phyloP scores from a whole-genome alignment of 805 yeast genomes.

The Myxozyma neglecta region DNA sequence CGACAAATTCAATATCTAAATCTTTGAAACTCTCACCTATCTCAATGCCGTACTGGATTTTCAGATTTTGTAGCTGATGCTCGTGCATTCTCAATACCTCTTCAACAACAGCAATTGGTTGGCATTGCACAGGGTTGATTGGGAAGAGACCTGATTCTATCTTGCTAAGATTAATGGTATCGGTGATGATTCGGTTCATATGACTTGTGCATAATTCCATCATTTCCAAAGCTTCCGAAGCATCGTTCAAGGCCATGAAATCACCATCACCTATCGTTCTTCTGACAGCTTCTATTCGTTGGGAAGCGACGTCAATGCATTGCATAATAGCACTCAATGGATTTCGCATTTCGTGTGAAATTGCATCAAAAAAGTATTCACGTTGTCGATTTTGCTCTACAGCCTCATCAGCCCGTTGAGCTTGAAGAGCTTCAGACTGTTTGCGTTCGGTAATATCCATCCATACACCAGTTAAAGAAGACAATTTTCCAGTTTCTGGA shows the following conservation, averaged over 20 bases:
- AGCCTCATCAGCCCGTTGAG: constrained; percentile 32
- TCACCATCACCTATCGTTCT: background rate
- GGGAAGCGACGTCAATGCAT: constrained; percentile 61
- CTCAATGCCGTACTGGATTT: constrained; percentile 61
- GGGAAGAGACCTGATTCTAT: constrained; percentile 31
- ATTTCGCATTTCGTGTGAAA: constrained; percentile 90
- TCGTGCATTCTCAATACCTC: constrained; percentile 79
- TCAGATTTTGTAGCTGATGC: constrained; percentile 72
- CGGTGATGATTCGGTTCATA: constrained; percentile 54
- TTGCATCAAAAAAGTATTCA: constrained; percentile 70
- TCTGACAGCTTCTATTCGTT: background rate
- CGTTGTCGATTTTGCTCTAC: constrained; percentile 31
- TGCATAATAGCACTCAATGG: constrained; percentile 95
- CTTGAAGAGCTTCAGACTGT: constrained; percentile 29
- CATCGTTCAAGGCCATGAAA: constrained; percentile 53
- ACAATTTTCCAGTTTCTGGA: constrained; percentile 21
- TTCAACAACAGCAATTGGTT: constrained; percentile 23
- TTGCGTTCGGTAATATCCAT: constrained; percentile 31
- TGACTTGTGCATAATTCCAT: constrained; percentile 29
- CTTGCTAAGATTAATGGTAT: constrained; percentile 63
- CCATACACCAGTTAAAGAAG: constrained; percentile 27
- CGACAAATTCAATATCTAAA: constrained; percentile 45
- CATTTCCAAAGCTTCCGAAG: constrained; percentile 59
- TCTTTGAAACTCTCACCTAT: constrained; percentile 38
- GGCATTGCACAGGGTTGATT: constrained; percentile 21